phyloP scores from a whole-genome alignment of 805 yeast species.

The Saturnispora sekii region DNA sequence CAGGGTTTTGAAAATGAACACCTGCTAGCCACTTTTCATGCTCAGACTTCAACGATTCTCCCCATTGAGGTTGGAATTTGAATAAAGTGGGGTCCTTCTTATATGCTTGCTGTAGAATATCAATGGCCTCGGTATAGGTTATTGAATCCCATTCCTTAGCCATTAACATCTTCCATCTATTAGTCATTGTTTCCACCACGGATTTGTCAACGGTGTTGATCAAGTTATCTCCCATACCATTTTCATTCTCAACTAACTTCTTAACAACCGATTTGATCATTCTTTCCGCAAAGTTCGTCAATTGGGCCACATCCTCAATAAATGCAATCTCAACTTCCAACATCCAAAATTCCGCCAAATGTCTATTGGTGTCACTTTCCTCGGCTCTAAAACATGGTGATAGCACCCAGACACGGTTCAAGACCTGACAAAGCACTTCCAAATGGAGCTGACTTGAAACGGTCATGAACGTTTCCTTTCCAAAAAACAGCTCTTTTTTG shows the following conservation, averaged over 20 bases:
- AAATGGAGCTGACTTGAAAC: conserved; percentile 90
- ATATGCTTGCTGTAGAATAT: conserved; percentile 32
- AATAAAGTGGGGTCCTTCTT: conserved; percentile 27
- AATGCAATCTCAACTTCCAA: conserved; percentile 83
- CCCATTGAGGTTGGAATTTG: conserved; percentile 48
- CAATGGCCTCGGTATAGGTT: conserved; percentile 69
- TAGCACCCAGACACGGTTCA: conserved; percentile 77
- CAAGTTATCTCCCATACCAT: conserved; percentile 26
- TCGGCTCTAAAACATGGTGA: conserved; percentile 95
- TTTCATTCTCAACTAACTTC: conserved; percentile 21
- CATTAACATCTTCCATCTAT: conserved; percentile 54
- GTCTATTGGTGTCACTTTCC: conserved; percentile 81
- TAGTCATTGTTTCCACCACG: conserved; percentile 28
- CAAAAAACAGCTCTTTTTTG: conserved; percentile 41
- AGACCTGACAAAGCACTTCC: conserved; percentile 67
- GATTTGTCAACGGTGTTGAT: conserved; percentile 31
- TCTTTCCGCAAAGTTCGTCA: conserved; percentile 57
- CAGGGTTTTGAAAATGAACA: conserved; percentile 55
- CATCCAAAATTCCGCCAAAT: conserved; percentile 96
- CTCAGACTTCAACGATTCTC: conserved; percentile 66
- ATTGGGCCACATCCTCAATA: conserved; percentile 43
- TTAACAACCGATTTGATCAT: conserved; percentile 51
- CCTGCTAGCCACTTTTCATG: conserved; percentile 91
- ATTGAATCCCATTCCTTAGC: conserved; percentile 52
- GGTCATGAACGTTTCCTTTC: conserved; percentile 59